Evolutionary conservation across 2,329 filamentous ascomycete genomes (phyloP).

Genomic region (Botrytis deweyae): DNA sequence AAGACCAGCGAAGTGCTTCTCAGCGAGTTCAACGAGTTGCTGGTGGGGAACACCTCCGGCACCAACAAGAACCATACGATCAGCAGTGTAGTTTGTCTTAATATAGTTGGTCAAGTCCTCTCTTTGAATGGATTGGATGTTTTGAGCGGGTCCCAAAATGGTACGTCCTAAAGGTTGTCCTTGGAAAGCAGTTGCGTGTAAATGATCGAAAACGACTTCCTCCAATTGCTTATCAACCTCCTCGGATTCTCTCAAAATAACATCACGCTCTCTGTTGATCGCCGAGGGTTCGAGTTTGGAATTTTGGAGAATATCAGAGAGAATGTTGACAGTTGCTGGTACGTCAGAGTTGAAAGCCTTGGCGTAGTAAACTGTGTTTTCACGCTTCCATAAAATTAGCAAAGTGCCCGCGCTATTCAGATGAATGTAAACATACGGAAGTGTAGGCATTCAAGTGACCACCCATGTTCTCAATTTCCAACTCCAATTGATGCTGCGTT

Average conservation of each 20-base stretch:
- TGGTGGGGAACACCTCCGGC: slow-evolving; percentile 92
- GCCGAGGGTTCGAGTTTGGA: slow-evolving; percentile 92
- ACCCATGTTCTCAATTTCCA: slow-evolving; percentile 99
- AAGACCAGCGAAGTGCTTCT: slow-evolving; percentile 87
- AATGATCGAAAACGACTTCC: slow-evolving; percentile 98
- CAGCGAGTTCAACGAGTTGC: slow-evolving; percentile 90
- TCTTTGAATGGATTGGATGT: slow-evolving; percentile 94
- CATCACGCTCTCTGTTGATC: slow-evolving; percentile 96
- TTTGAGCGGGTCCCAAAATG: slow-evolving; percentile 95
- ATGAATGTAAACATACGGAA: slow-evolving; percentile 65
- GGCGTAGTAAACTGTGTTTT: slow-evolving; percentile 99
- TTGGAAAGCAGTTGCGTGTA: slow-evolving; percentile 98
- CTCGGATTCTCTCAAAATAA: slow-evolving; percentile 97
- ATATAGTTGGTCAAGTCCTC: slow-evolving; percentile 93
- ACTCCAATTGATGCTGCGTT: slow-evolving; percentile 94
- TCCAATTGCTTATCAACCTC: slow-evolving; percentile 99
- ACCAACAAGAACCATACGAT: slow-evolving; percentile 98
- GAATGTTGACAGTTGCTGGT: slow-evolving; percentile 93
- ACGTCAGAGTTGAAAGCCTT: slow-evolving; percentile 99
- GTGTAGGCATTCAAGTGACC: slow-evolving; percentile 99
- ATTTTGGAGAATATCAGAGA: slow-evolving; percentile 98
- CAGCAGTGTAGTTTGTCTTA: slow-evolving; percentile 99
- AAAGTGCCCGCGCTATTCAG: slow-evolving; percentile 21
- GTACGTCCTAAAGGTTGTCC: slow-evolving; percentile 94
- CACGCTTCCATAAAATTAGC: slow-evolving; percentile 59